phyloP scores from a whole-genome alignment of 2,329 filamentous ascomycete genomes.

The Boeremia lycopersici region DNA sequence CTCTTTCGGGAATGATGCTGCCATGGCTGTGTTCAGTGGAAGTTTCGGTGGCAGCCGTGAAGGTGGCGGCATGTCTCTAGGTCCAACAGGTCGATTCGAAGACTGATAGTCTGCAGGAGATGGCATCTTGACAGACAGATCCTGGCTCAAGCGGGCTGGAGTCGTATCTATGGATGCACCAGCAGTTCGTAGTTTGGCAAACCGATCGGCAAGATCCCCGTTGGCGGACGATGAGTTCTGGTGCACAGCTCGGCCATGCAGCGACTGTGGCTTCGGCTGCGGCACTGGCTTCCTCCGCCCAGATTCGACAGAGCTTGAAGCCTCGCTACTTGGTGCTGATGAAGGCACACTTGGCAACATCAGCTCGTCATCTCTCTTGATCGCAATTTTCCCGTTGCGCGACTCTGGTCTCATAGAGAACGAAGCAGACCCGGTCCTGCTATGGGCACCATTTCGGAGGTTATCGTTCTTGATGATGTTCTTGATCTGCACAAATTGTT shows the following conservation, averaged over 20 bases:
- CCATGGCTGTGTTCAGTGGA: constrained; percentile 57
- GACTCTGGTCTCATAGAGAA: constrained; percentile 20
- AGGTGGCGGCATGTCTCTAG: constrained; percentile 60
- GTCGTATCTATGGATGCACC: constrained; percentile 30
- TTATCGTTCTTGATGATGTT: constrained; percentile 59
- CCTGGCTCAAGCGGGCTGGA: constrained; percentile 29
- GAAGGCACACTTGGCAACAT: constrained; percentile 45
- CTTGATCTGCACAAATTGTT: constrained; percentile 56
- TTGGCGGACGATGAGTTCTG: constrained; percentile 36
- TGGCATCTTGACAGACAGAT: constrained; percentile 50
- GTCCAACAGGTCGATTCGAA: constrained; percentile 50
- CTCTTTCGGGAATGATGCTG: constrained; percentile 68
- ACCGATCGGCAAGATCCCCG: constrained; percentile 46
- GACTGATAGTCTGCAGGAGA: constrained; percentile 48
- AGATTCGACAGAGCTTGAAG: constrained; percentile 28
- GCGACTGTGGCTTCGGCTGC: constrained; percentile 70
- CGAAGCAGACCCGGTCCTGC: constrained; percentile 19
- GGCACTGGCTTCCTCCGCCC: constrained; percentile 49
- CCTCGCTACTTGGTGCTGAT: constrained; percentile 23
- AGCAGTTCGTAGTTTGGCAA: constrained; percentile 43
- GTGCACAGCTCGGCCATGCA: constrained; percentile 66
- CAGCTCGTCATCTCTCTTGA: constrained; percentile 38
- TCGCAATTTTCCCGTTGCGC: constrained; percentile 22
- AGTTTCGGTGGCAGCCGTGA: constrained; percentile 48
- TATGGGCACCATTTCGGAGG: constrained; percentile 61